A percentile compares a stretch with the other conserved stretches of the same genome.
phyloP scores from a whole-genome alignment of 768 basidiomycete species.

The Podaxis sp. region DNA sequence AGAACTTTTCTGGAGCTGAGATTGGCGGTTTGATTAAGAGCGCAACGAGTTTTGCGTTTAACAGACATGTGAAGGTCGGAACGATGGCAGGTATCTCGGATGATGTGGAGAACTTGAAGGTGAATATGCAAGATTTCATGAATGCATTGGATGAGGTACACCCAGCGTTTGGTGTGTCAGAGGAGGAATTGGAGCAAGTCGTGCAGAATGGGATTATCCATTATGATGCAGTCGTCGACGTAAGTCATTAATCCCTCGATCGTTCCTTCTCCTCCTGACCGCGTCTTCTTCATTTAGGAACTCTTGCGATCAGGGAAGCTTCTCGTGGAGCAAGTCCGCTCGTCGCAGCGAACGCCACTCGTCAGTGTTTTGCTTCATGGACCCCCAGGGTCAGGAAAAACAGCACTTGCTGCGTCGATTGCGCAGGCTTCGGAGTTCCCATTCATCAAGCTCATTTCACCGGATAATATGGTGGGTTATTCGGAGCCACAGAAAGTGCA shows the following conservation, averaged over 20 bases:
- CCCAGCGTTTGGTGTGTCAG: constrained; percentile 95
- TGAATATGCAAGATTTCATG: constrained; percentile 83
- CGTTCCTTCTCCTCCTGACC: neutral
- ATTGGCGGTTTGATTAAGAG: constrained; percentile 95
- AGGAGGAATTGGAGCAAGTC: constrained; percentile 90
- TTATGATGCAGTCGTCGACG: constrained; percentile 71
- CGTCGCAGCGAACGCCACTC: constrained; percentile 84
- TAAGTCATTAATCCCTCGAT: constrained; percentile 32
- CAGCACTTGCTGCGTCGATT: constrained; percentile 90
- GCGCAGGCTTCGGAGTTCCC: constrained; percentile 93
- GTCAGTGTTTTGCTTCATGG: constrained; percentile 91
- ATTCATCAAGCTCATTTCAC: constrained; percentile 96
- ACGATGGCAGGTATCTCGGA: constrained; percentile 96
- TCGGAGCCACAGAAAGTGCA: constrained; percentile 90
- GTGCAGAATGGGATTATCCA: constrained; percentile 97
- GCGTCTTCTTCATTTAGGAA: constrained; percentile 46
- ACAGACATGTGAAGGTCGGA: constrained; percentile 95
- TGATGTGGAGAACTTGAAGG: constrained; percentile 90
- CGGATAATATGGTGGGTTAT: constrained; percentile 96
- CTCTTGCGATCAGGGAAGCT: constrained; percentile 82
- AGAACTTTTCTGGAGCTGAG: constrained; percentile 98
- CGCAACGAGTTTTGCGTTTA: constrained; percentile 97
- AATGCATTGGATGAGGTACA: constrained; percentile 91
- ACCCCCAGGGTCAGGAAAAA: constrained; percentile 89
- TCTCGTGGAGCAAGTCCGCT: constrained; percentile 91